Evolutionary conservation across 1,139 yeast genomes (phyloP).

Genomic region (Candida pseudoviswanathii): DNA sequence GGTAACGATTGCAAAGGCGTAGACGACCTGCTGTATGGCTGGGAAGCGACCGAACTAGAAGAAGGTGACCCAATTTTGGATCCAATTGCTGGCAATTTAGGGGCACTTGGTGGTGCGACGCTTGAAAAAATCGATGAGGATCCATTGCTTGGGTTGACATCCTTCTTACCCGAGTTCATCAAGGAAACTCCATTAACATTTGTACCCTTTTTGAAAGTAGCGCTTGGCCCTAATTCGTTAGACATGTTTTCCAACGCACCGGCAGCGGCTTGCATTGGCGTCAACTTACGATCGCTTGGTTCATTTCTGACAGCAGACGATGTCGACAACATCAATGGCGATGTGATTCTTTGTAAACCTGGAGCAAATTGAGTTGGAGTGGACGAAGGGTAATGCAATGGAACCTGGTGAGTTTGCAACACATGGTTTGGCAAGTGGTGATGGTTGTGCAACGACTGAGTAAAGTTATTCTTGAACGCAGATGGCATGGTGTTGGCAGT

Average conservation of each 20-base stretch:
- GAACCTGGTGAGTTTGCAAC: slow-evolving; percentile 45
- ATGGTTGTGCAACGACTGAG: slow-evolving; percentile 10
- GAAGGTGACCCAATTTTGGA: slow-evolving; percentile 23
- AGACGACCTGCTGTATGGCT: slow-evolving; percentile 10
- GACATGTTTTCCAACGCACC: slow-evolving; percentile 64
- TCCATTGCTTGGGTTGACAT: not conserved
- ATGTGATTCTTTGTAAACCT: slow-evolving; percentile 61
- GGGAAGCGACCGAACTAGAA: slow-evolving; percentile 1
- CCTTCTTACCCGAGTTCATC: slow-evolving; percentile 20
- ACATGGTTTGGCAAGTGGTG: slow-evolving; percentile 23
- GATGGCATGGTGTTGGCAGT: slow-evolving; percentile 17
- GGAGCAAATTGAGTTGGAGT: slow-evolving; percentile 75
- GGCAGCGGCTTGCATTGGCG: slow-evolving; percentile 49
- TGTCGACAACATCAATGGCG: slow-evolving; percentile 58
- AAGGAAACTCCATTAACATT: slow-evolving; percentile 31
- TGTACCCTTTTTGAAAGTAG: slow-evolving; percentile 33
- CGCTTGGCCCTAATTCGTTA: slow-evolving; percentile 49
- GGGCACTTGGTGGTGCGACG: slow-evolving; percentile 15
- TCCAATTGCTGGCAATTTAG: slow-evolving; percentile 22
- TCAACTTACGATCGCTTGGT: slow-evolving; percentile 16
- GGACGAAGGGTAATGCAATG: slow-evolving; percentile 66
- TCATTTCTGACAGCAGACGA: slow-evolving; percentile 37
- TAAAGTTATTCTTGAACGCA: slow-evolving; percentile 8
- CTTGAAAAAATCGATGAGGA: slow-evolving; percentile 17
- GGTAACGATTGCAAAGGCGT: slow-evolving; percentile 27